Percentiles rank a stretch among this genome's conserved stretches.
Conservation (phyloP, 2,329 filamentous ascomycete genomes). For the Fusarium guadeloupense region DNA sequence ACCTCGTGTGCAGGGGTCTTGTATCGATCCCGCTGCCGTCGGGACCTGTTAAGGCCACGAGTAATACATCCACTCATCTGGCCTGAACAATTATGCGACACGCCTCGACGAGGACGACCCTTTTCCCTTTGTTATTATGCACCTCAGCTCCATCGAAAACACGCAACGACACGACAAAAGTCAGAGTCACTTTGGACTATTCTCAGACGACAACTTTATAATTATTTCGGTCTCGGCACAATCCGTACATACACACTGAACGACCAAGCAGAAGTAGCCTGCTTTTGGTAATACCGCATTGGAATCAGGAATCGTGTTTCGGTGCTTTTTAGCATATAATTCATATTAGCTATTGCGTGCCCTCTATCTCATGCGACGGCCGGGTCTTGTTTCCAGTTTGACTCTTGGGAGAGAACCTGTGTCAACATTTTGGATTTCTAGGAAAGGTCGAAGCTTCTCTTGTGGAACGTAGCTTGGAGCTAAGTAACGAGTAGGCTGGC, state of each 20-base stretch:
- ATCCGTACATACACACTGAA: slow-evolving; percentile 50
- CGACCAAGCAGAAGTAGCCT: slow-evolving; percentile 44
- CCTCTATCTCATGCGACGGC: slow-evolving; percentile 15
- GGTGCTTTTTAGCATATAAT: slow-evolving; percentile 47
- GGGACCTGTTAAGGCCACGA: slow-evolving; percentile 6
- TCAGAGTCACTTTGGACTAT: slow-evolving; percentile 48
- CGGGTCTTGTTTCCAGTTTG: slow-evolving; percentile 11
- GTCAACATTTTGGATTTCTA: slow-evolving; percentile 7
- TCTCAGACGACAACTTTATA: slow-evolving; percentile 44
- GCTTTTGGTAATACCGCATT: slow-evolving; percentile 62
- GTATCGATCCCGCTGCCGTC: background rate
- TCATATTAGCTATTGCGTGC: slow-evolving; percentile 30
- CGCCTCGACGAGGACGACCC: slow-evolving; percentile 31
- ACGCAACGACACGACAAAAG: slow-evolving; percentile 43
- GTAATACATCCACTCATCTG: slow-evolving; percentile 17
- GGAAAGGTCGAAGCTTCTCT: slow-evolving; percentile 9
- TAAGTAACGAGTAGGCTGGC: slow-evolving; percentile 21
- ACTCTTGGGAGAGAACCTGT: slow-evolving; percentile 9
- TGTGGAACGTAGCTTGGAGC: slow-evolving; percentile 6
- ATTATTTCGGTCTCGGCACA: slow-evolving; percentile 43
- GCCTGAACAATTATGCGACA: slow-evolving; percentile 35
- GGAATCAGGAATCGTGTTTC: slow-evolving; percentile 47
- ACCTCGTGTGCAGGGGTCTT: background rate
- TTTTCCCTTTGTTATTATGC: slow-evolving; percentile 40
- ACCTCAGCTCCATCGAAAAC: slow-evolving; percentile 36